phyloP scores from a whole-genome alignment of 306 rosid genomes.

The Albizia julibrissin region DNA sequence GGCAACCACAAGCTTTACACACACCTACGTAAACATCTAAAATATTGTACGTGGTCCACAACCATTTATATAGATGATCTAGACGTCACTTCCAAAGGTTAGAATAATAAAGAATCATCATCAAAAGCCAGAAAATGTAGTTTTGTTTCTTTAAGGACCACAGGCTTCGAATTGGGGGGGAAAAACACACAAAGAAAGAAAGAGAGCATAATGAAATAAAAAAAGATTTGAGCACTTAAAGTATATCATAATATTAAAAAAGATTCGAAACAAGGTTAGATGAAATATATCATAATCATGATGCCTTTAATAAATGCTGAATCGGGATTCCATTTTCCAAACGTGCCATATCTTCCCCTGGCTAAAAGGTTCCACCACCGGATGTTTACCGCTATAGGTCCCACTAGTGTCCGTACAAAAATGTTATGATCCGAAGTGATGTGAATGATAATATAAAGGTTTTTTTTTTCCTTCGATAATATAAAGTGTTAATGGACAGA shows the following conservation, averaged over 20 bases:
- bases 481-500: too few species aligned
- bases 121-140: background rate
- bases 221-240: too few species aligned
- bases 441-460: too few species aligned
- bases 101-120: background rate
- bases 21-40: background rate
- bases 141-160: background rate
- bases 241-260: too few species aligned
- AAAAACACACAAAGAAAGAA: too few species aligned
- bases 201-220: background rate
- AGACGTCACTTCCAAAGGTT: background rate
- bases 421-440: background rate
- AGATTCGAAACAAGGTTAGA: accelerated
- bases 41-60: background rate
- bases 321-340: background rate
- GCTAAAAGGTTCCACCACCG: background rate
- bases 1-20: background rate
- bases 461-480: too few species aligned
- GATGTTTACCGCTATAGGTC: background rate
- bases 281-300: background rate
- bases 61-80: background rate
- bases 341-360: background rate
- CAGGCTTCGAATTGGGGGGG: background rate
- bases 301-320: background rate
- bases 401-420: background rate